Percentiles rank a stretch among this genome's conserved stretches.
phyloP scores from a whole-genome alignment of 2,329 filamentous ascomycete species.

The Aureobasidium sp. region DNA sequence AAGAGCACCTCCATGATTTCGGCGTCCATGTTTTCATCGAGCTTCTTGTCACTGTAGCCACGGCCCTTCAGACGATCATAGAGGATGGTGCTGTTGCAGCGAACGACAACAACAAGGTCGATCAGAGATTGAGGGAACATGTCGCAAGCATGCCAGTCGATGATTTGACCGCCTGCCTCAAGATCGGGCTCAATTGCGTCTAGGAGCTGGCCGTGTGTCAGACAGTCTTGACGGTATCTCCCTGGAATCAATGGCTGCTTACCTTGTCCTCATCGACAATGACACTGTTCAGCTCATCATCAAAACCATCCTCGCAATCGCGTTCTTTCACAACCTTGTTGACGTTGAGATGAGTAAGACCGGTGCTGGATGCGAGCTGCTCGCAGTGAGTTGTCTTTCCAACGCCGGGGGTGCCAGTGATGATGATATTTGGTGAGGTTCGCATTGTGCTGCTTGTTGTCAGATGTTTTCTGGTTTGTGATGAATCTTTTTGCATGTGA shows the following conservation, averaged over 20 bases:
- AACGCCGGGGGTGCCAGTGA: slow-evolving; percentile 91
- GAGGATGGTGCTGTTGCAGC: slow-evolving; percentile 70
- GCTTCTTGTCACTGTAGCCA: slow-evolving; percentile 76
- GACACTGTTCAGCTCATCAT: slow-evolving; percentile 75
- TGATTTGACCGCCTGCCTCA: slow-evolving; percentile 71
- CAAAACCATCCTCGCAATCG: slow-evolving; percentile 79
- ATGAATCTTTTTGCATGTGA: neutral
- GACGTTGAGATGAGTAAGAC: slow-evolving; percentile 74
- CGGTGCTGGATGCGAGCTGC: slow-evolving; percentile 66
- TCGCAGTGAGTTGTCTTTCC: slow-evolving; percentile 94
- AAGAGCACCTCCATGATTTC: slow-evolving; percentile 96
- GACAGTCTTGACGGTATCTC: neutral
- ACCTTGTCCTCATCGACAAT: slow-evolving; percentile 97
- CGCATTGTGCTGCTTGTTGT: slow-evolving; percentile 29
- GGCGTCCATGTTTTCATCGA: slow-evolving; percentile 92
- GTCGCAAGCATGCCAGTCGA: slow-evolving; percentile 98
- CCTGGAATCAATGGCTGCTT: slow-evolving; percentile 19
- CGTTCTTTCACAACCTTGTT: slow-evolving; percentile 89
- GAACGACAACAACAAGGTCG: slow-evolving; percentile 85
- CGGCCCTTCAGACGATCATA: slow-evolving; percentile 77
- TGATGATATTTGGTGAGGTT: slow-evolving; percentile 72
- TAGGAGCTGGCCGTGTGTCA: slow-evolving; percentile 52
- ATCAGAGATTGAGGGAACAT: slow-evolving; percentile 90
- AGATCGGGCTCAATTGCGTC: slow-evolving; percentile 83
- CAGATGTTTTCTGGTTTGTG: neutral